Evolutionary conservation across 2,329 filamentous ascomycete species (phyloP).

Genomic region (Zarea fungicola): DNA sequence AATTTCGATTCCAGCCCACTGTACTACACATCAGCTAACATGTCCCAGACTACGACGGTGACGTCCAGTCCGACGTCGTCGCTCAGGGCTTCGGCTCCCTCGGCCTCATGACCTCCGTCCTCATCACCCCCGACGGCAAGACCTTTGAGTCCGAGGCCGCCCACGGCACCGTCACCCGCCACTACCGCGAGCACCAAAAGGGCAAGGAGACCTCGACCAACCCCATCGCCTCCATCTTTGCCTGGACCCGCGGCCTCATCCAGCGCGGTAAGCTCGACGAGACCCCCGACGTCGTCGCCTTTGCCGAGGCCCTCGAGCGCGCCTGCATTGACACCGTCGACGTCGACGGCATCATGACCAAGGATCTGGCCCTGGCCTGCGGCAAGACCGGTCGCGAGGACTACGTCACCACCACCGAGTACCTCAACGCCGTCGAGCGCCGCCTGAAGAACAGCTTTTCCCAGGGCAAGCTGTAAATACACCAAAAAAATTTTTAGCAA

Average conservation of each 20-base stretch:
- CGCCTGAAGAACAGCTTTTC: conserved; percentile 70
- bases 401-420: conserved; percentile 90
- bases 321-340: conserved; percentile 95
- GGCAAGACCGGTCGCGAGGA: conserved; percentile 78
- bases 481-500: background rate
- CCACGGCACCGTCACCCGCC: conserved; percentile 95
- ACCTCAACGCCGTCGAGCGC: conserved; percentile 87
- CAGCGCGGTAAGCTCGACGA: conserved; percentile 91
- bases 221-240: conserved; percentile 98
- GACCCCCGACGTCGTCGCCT: conserved; percentile 87
- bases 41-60: conserved; percentile 84
- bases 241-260: conserved; percentile 91
- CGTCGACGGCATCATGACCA: conserved; percentile 95
- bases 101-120: conserved; percentile 95
- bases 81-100: conserved; percentile 97
- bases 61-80: conserved; percentile 97
- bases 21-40: conserved; percentile 12
- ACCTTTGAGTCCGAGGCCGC: conserved; percentile 97
- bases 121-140: conserved; percentile 94
- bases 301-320: conserved; percentile 86
- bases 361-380: conserved; percentile 93
- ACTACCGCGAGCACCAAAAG: conserved; percentile 99
- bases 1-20: too few species aligned
- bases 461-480: conserved; percentile 65
- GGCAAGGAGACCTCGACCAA: conserved; percentile 96